Evolutionary conservation across 345 rosid genomes (phyloP).

Genomic region (Pistacia integerrima): DNA sequence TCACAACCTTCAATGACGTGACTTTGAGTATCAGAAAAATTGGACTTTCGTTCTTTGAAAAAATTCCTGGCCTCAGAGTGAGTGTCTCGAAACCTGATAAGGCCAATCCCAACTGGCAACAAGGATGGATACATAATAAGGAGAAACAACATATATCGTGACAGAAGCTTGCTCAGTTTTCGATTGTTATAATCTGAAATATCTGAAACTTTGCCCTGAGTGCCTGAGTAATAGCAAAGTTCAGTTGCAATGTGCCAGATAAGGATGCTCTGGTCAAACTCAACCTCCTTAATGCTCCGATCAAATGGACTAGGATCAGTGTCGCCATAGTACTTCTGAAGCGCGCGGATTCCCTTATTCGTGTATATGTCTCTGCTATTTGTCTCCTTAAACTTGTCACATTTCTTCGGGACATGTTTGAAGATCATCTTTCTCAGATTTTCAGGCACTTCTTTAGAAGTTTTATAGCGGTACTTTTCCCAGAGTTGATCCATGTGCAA

Average conservation of each 20-base stretch:
- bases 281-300: neutral
- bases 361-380: neutral
- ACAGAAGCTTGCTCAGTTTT: slow-evolving; percentile 6
- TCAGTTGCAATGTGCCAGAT: slow-evolving; percentile 21
- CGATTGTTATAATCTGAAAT: neutral
- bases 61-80: neutral
- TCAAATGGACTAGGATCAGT: neutral
- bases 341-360: neutral
- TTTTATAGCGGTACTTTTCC: neutral
- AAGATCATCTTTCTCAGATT: neutral
- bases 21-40: neutral
- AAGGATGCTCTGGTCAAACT: slow-evolving; percentile 18
- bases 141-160: slow-evolving; percentile 11
- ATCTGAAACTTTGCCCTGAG: neutral
- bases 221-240: neutral
- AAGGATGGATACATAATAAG: slow-evolving; percentile 13
- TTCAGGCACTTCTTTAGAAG: neutral
- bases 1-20: no score
- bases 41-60: slow-evolving; percentile 1
- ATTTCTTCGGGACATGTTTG: neutral
- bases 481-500: neutral
- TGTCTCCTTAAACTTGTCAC: neutral
- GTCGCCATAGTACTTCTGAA: neutral
- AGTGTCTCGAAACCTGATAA: slow-evolving; percentile 20
- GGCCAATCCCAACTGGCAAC: slow-evolving; percentile 18